These are phyloP conservation scores for Citrus mangshanensis DNA, from an alignment of 345 rosid genomes.

Conservation along the genomic window DNA sequence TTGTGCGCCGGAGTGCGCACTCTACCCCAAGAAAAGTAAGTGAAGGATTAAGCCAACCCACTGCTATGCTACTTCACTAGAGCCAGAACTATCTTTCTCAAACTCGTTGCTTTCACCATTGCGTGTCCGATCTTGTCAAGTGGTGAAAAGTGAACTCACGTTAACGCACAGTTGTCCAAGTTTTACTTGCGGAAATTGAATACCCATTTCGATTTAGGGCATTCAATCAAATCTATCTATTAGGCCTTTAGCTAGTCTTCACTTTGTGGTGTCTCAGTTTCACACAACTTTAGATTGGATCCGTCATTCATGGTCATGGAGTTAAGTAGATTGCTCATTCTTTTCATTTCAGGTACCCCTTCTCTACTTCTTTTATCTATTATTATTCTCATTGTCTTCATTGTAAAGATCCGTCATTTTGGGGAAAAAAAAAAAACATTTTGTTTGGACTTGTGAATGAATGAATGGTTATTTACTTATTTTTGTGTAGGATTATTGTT, in stretches of 20 bases:
- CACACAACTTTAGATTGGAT: background rate
- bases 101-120: background rate
- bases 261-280: background rate
- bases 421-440: too few species aligned
- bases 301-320: conserved; percentile 7
- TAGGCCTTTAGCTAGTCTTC: too few species aligned
- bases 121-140: background rate
- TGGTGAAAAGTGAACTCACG: background rate
- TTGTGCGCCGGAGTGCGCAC: background rate
- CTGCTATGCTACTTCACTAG: background rate
- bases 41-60: too few species aligned
- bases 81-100: background rate
- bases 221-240: too few species aligned
- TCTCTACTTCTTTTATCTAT: background rate
- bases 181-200: background rate
- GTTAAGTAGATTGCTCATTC: conserved; percentile 6
- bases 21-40: background rate
- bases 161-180: background rate
- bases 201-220: background rate
- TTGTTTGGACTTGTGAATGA: too few species aligned
- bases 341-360: conserved; percentile 42
- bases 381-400: too few species aligned
- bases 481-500: conserved; percentile 2
- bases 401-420: too few species aligned
- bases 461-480: background rate